These are phyloP conservation scores for Ascochyta clinopodiicola DNA, from an alignment of 2,329 filamentous ascomycete genomes.

Conservation along the genomic window DNA sequence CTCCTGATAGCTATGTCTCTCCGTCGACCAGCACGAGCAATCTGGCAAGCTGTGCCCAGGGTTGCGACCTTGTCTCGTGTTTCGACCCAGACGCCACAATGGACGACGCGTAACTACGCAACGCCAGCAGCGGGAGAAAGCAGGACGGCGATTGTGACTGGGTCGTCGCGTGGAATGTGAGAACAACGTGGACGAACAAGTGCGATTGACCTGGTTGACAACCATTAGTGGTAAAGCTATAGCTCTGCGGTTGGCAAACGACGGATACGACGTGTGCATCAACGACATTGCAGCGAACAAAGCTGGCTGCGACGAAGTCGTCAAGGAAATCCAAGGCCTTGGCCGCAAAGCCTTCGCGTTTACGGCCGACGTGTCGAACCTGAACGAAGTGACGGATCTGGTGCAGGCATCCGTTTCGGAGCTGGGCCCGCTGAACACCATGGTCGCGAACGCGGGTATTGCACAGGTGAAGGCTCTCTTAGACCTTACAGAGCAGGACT, in stretches of 20 bases:
- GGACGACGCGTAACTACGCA: conserved; percentile 35
- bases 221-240: conserved; percentile 64
- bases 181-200: conserved; percentile 3
- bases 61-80: conserved; percentile 18
- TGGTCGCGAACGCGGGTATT: conserved; percentile 69
- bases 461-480: conserved; percentile 63
- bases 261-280: conserved; percentile 71
- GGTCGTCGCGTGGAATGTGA: conserved; percentile 49
- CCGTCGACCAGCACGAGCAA: conserved; percentile 25
- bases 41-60: conserved; percentile 30
- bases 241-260: conserved; percentile 67
- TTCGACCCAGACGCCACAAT: conserved; percentile 22
- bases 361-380: conserved; percentile 67
- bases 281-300: conserved; percentile 66
- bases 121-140: conserved; percentile 26
- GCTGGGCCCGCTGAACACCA: conserved; percentile 60
- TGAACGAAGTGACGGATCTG: conserved; percentile 60
- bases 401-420: conserved; percentile 60
- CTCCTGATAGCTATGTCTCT: conserved; percentile 27
- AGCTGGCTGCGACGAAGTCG: conserved; percentile 59
- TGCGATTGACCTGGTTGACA: conserved; percentile 6
- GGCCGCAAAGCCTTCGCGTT: conserved; percentile 62
- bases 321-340: conserved; percentile 59
- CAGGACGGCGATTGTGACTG: conserved; percentile 49
- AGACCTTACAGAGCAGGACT: conserved; percentile 63